Evolutionary conservation across 495 filamentous ascomycete species (phyloP), one percentile per base, ranked within the genome.

Genomic region (Daldinia grandis): DNA sequence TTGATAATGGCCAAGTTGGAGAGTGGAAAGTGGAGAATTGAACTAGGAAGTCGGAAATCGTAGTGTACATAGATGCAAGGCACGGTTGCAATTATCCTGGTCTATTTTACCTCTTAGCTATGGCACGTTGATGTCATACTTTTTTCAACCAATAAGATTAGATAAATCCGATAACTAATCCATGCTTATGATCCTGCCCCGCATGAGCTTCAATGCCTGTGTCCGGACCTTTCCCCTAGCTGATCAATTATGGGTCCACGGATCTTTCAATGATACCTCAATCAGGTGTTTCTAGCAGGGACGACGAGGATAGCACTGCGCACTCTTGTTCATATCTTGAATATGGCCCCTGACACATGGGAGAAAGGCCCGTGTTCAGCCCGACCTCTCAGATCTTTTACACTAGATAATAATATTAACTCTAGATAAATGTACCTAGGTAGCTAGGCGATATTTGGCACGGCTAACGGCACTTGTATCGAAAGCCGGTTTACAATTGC

Each of bases 31-130:
- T 70, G 60, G 57, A 62, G 57, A 62, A 50, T 53, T 15, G 50
- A 12, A 50, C 49, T 47, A 9, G 50, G 25, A 50, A 47, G 19
- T 44, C 6, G 28, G 15, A 53, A 38, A 58, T 42, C 19, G 6
- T 19, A n/a, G n/a, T n/a, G n/a, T n/a, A n/a, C n/a, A n/a, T n/a
- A 47, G 42, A 47, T 68, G 66, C 59, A 59, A 59, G 66, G 66
- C 59, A 58, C 24, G 66, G 61, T 68, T 42, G 38, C 19, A 56
- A 58, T 24, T 53, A 62, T 40, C 15, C 15, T 47, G 42, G 35
- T 38, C 35, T 38, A 14, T 15, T 37, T 5, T n/a, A n/a, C n/a
- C 19, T 47, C 17, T 47, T 47, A 47, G 17, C 17, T 47, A 47
- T 21, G 21, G 5, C n/a, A n/a, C n/a, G n/a, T 10, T 47, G 42